Conservation (phyloP, 495 filamentous ascomycete species). For the Platismatia glauca region DNA sequence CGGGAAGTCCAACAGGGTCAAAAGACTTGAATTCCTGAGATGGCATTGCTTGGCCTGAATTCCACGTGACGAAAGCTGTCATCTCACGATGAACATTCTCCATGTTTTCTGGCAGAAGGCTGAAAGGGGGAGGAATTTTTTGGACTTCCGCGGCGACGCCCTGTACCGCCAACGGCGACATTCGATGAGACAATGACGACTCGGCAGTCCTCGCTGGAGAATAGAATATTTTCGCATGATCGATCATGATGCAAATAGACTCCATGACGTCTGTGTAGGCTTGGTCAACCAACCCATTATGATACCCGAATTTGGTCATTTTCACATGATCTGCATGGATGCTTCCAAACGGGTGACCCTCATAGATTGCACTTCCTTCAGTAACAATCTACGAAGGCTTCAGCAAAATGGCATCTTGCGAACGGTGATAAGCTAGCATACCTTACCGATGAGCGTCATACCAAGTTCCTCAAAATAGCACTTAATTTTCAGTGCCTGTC, state of each 20-base stretch:
- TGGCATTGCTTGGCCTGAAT: neutral
- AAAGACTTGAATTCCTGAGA: neutral
- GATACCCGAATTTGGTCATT: neutral
- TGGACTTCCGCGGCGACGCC: neutral
- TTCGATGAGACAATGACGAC: neutral
- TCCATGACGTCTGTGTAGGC: conserved; percentile 5
- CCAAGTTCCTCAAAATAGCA: conserved; percentile 12
- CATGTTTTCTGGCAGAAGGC: neutral
- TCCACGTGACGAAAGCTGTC: neutral
- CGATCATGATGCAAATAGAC: conserved; percentile 5
- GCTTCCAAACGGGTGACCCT: conserved; percentile 2
- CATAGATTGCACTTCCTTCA: conserved; percentile 2
- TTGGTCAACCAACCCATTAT: neutral
- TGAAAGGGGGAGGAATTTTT: neutral
- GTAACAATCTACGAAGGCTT: neutral
- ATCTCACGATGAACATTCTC: neutral
- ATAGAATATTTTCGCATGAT: neutral
- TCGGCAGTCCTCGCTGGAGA: neutral
- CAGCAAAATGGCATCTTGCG: neutral
- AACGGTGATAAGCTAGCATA: neutral
- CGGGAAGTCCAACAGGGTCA: neutral
- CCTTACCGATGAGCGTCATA: conserved; percentile 9
- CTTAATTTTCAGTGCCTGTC: neutral
- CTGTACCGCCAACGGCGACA: neutral
- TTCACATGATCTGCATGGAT: conserved; percentile 4